A percentile compares a stretch with the other conserved stretches of the same genome.
phyloP scores from a whole-genome alignment of 371 early-diverging fungal genomes.

The Aphelidium insulamus region DNA sequence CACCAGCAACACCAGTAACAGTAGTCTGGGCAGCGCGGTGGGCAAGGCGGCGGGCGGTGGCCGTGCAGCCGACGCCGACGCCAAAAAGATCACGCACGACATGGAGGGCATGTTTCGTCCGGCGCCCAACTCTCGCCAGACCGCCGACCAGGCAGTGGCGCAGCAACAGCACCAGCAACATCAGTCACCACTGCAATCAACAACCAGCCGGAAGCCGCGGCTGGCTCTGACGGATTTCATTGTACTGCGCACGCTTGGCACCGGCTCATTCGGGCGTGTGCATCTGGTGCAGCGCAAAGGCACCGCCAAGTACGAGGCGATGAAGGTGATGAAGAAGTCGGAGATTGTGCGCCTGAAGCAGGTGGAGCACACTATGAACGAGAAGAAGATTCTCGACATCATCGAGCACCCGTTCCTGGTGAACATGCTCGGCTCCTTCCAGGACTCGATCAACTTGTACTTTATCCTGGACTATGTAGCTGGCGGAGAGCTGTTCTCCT shows the following conservation, averaged over 20 bases:
- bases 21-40: too few species aligned
- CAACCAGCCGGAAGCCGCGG: too few species aligned
- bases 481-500: constrained; percentile 90
- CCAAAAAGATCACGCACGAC: too few species aligned
- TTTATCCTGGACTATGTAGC: constrained; percentile 93
- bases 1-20: too few species aligned
- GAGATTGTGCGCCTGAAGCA: constrained; percentile 82
- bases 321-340: constrained; percentile 80
- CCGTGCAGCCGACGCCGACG: too few species aligned
- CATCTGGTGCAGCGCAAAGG: constrained; percentile 36
- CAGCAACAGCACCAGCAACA: too few species aligned
- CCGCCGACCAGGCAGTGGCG: too few species aligned
- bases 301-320: constrained; percentile 59
- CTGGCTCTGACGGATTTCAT: constrained; percentile 43
- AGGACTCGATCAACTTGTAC: constrained; percentile 66
- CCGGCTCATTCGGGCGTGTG: constrained; percentile 79
- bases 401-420: constrained; percentile 87
- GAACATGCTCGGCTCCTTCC: constrained; percentile 67
- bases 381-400: constrained; percentile 71
- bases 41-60: too few species aligned
- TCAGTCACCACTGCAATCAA: too few species aligned
- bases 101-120: too few species aligned
- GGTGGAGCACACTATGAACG: constrained; percentile 88
- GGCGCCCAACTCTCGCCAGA: too few species aligned
- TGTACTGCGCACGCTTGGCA: constrained; percentile 59